Evolutionary conservation across 1,139 yeast species (phyloP).

Genomic region (Candida gigantensis): DNA sequence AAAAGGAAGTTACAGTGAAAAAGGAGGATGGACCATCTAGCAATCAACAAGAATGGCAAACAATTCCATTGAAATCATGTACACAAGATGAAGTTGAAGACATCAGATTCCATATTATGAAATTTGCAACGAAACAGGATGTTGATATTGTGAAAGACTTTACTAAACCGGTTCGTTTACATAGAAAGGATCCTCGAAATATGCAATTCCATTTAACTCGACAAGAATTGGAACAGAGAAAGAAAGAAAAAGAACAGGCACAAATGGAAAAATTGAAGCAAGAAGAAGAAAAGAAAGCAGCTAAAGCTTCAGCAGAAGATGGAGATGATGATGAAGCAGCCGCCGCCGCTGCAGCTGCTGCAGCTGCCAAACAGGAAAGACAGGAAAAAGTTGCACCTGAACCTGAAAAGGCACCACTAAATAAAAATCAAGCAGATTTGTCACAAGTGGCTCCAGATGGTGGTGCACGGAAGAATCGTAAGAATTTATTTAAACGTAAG

Average conservation of each 20-base stretch:
- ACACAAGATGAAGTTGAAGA: constrained; percentile 71
- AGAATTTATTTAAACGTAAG: constrained; percentile 68
- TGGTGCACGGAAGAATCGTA: constrained; percentile 73
- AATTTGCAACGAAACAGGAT: constrained; percentile 71
- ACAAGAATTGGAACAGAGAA: constrained; percentile 60
- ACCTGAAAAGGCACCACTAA: constrained; percentile 14
- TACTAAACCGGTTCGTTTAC: constrained; percentile 80
- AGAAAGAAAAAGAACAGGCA: constrained; percentile 34
- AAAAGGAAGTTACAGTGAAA: constrained; percentile 29
- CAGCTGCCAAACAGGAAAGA: too few relatives aligned
- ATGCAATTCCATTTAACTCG: constrained; percentile 79
- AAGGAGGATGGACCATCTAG: constrained; percentile 17
- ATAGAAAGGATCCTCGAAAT: constrained; percentile 89
- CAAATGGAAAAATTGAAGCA: constrained; percentile 1
- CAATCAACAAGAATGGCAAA: constrained; percentile 48
- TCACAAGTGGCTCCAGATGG: constrained; percentile 92
- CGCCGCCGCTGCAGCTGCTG: constrained; percentile 6
- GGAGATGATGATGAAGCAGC: constrained; percentile 18
- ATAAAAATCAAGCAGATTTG: constrained; percentile 46
- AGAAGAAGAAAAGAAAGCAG: constrained; percentile 21
- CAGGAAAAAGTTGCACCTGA: constrained; percentile 5
- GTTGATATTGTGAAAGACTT: constrained; percentile 74
- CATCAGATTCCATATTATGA: constrained; percentile 76
- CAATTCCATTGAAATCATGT: constrained; percentile 73
- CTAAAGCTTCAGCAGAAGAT: constrained; percentile 20